Base-by-base conservation (phyloP, 2,329 filamentous ascomycete species). In the Pyrenochaeta sp. region DNA sequence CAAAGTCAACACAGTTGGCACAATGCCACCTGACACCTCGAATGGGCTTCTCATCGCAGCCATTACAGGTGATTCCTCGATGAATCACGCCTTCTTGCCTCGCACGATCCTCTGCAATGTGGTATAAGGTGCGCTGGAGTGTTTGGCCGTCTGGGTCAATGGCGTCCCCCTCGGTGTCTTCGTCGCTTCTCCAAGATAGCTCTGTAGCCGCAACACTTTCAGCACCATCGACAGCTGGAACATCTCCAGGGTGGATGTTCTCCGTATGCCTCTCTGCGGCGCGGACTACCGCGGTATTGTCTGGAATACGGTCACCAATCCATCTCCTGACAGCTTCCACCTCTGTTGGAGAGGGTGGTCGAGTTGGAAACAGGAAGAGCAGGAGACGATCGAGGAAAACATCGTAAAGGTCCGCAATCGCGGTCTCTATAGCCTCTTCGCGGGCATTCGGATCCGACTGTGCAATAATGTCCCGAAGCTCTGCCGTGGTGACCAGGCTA, bases 1-100 rank as follows among this genome's bases (percentile, higher is more conserved):
- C 95, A 72, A 92, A 98, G 76, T 99, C 94, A 61, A 91, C 87
- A 73, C 95, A 99, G 78, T 99, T 98, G 65, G 92, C 89, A 76
- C 95, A 99, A 54, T 93, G 90, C 79, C 96, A 99, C 51, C 95
- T 87, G 56, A 97, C 90, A 14, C 95, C 95, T 46, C 91, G 89
- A 56, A 99, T 98, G 11, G 95, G 94, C 44, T 91, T 87, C 67
- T 90, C 87, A 49, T 90, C 90, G 67, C 95, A 99, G 44, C 87
- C 87, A 74, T 98, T 97, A 73, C 95, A 99, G 32, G 89, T 90
- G 56, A 96, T 96, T 11, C 95, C 94, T 11, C 94, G 85, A 74
- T 99, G 95, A 18, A 97, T 89, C 69, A 95, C 97, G 4, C 66
- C 64, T 30, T 68, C 94, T 45, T 91, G 85, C 50, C 89, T 86